Percentiles rank a stretch among this genome's conserved stretches.
phyloP scores from a whole-genome alignment of 2,329 filamentous ascomycete genomes.

The Aspergillus eucalypticola region DNA sequence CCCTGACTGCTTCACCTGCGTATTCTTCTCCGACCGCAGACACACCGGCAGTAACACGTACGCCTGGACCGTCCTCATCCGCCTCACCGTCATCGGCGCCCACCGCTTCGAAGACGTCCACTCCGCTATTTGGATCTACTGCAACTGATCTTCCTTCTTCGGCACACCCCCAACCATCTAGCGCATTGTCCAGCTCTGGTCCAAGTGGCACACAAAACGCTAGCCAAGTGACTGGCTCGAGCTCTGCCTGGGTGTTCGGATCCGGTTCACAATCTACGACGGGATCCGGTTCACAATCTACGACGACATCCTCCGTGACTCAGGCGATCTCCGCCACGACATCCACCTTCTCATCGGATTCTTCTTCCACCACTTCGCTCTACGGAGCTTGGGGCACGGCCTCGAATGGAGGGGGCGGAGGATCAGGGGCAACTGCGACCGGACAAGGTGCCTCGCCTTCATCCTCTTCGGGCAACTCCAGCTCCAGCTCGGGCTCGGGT shows the following conservation, averaged over 20 bases:
- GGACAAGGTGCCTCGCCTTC: slow-evolving; percentile 7
- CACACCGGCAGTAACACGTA: slow-evolving; percentile 13
- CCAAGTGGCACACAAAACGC: not conserved
- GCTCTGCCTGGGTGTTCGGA: not conserved
- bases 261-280: not conserved
- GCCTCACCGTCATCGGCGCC: slow-evolving; percentile 1
- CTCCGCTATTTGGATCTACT: not conserved
- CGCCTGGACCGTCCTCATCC: not conserved
- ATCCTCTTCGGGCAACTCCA: slow-evolving; percentile 11
- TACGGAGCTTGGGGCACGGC: slow-evolving; percentile 3
- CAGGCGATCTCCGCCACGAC: slow-evolving; percentile 1
- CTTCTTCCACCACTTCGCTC: slow-evolving; percentile 1
- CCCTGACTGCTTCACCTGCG: slow-evolving; percentile 9
- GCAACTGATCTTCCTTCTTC: not conserved
- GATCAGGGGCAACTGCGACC: slow-evolving; percentile 12
- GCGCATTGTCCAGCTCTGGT: not conserved
- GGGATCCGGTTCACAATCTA: not conserved
- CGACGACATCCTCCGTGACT: not conserved
- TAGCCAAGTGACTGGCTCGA: not conserved
- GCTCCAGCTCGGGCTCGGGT: not conserved
- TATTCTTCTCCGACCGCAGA: slow-evolving; percentile 14
- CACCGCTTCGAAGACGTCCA: not conserved
- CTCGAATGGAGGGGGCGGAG: slow-evolving; percentile 14
- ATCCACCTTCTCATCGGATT: slow-evolving; percentile 5
- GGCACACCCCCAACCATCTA: not conserved